Evolutionary conservation across 2,329 filamentous ascomycete genomes (phyloP).

Genomic region (Cadophora malorum): DNA sequence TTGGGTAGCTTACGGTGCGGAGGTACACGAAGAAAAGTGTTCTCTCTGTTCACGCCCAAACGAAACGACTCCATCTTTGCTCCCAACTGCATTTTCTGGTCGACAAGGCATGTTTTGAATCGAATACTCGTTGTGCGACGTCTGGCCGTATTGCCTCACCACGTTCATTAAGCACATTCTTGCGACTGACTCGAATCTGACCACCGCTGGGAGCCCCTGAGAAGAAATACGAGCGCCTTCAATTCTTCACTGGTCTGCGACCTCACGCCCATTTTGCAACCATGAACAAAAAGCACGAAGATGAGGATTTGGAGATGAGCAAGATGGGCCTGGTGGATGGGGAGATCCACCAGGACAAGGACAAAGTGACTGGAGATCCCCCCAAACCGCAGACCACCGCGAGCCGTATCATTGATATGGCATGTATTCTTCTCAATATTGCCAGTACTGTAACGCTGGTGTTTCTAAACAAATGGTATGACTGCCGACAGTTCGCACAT

Average conservation of each 20-base stretch:
- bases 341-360: slow-evolving; percentile 22
- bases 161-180: slow-evolving; percentile 8
- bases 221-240: background rate
- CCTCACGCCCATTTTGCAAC: background rate
- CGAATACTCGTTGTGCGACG: background rate
- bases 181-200: background rate
- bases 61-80: background rate
- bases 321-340: slow-evolving; percentile 31
- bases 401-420: slow-evolving; percentile 31
- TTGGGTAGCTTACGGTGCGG: background rate
- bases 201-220: slow-evolving; percentile 1
- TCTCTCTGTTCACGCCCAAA: background rate
- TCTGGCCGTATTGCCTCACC: background rate
- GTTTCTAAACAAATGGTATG: slow-evolving; percentile 53
- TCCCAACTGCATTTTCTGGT: background rate
- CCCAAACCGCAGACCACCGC: slow-evolving; percentile 30
- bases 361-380: slow-evolving; percentile 14
- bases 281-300: slow-evolving; percentile 27
- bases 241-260: background rate
- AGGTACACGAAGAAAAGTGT: background rate
- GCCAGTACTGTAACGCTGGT: slow-evolving; percentile 51
- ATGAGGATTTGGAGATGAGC: slow-evolving; percentile 41
- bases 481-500: slow-evolving; percentile 3
- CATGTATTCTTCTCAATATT: slow-evolving; percentile 52
- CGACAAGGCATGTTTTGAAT: slow-evolving; percentile 2